phyloP scores from a whole-genome alignment of 768 basidiomycete genomes.

The Boletus huronensis region DNA sequence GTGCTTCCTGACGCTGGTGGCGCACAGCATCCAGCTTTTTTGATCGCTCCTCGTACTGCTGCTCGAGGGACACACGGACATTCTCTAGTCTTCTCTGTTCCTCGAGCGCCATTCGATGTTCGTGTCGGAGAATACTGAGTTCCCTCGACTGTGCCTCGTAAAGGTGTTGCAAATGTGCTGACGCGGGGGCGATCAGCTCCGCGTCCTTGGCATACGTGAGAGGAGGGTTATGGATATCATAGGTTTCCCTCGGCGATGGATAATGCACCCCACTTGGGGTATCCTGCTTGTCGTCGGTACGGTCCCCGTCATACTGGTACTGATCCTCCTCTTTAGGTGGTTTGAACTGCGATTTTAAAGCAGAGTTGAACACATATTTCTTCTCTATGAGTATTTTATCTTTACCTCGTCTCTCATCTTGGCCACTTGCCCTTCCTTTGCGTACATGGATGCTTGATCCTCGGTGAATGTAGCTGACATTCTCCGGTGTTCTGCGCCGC shows the following conservation, averaged over 20 bases:
- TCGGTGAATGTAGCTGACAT: not conserved
- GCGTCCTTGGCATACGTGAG: not conserved
- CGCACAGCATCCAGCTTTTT: not conserved
- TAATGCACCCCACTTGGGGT: not conserved
- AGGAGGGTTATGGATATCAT: not conserved
- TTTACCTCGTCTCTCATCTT: conserved; percentile 2
- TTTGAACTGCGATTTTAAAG: not conserved
- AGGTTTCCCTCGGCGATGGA: not conserved
- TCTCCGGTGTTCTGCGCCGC: too few relatives aligned
- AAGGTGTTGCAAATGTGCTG: not conserved
- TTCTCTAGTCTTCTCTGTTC: conserved; percentile 6
- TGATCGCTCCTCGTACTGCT: conserved; percentile 6
- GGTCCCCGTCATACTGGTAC: not conserved
- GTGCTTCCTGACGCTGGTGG: conserved; percentile 3
- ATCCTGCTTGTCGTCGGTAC: not conserved
- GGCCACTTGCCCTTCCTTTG: not conserved
- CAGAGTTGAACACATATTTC: not conserved
- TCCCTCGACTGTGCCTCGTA: conserved; percentile 8
- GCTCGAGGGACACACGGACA: not conserved
- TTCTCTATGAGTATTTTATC: not conserved
- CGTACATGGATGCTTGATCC: not conserved
- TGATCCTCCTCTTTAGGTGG: not conserved
- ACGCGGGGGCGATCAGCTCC: not conserved
- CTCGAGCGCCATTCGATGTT: not conserved
- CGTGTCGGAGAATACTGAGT: not conserved